Evolutionary conservation across 192 early-diverging fungal genomes (phyloP).

Genomic region (Entophlyctis helioformis): DNA sequence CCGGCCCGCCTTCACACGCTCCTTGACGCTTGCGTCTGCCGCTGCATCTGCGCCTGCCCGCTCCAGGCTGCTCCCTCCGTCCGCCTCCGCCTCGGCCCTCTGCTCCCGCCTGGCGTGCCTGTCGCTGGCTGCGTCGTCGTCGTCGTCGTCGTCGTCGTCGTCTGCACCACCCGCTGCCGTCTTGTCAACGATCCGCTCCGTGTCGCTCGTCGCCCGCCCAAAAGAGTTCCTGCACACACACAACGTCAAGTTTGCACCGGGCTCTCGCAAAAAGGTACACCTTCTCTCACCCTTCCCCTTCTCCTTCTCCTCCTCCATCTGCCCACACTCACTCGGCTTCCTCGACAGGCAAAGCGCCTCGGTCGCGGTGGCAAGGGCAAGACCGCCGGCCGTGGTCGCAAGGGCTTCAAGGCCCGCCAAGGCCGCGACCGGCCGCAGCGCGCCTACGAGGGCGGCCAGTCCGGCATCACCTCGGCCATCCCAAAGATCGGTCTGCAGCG

Average conservation of each 20-base stretch:
- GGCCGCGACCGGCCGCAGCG: slow-evolving; percentile 65
- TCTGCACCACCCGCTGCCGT: not conserved
- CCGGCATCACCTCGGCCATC: slow-evolving; percentile 64
- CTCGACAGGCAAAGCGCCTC: too few relatives aligned
- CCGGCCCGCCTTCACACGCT: not conserved
- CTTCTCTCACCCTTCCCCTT: too few relatives aligned
- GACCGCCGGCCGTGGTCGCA: slow-evolving; percentile 82
- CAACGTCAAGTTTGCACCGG: too few relatives aligned
- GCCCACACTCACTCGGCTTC: too few relatives aligned
- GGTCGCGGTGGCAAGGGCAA: slow-evolving; percentile 73
- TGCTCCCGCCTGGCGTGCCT: not conserved
- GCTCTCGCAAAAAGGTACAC: too few relatives aligned
- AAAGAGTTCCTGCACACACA: too few relatives aligned
- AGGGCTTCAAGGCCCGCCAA: slow-evolving; percentile 76
- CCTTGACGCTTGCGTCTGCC: not conserved
- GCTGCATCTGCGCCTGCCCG: not conserved
- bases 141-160: not conserved
- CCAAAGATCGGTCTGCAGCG: slow-evolving; percentile 72
- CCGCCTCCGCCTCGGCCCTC: not conserved
- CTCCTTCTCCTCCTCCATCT: too few relatives aligned
- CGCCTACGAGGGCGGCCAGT: slow-evolving; percentile 91
- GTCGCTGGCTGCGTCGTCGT: not conserved
- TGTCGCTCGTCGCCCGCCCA: slow-evolving; percentile 3
- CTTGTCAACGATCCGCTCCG: not conserved
- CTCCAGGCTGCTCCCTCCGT: not conserved